Conservation (phyloP, 352 stramenopile species). For the Lagenidium sp. region DNA sequence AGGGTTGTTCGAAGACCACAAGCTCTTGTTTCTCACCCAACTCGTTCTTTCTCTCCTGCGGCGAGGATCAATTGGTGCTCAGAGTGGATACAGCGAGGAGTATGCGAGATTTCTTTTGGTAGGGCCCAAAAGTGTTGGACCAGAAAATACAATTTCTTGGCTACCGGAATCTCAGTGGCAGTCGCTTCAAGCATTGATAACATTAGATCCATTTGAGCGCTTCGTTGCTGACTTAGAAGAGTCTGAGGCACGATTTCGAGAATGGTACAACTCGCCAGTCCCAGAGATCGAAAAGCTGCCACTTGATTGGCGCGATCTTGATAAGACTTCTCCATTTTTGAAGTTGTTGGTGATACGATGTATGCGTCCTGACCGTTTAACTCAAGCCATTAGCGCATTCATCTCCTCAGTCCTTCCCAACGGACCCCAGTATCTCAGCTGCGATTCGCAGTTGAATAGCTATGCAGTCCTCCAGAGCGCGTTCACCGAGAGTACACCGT, state of each 20-base stretch:
- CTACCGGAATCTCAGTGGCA: conserved; percentile 82
- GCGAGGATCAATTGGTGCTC: conserved; percentile 36
- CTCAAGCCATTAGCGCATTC: conserved; percentile 91
- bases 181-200: conserved; percentile 63
- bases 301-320: conserved; percentile 88
- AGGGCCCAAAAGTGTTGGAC: conserved; percentile 44
- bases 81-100: conserved; percentile 69
- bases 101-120: conserved; percentile 74
- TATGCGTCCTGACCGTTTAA: conserved; percentile 91
- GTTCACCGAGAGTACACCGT: conserved; percentile 90
- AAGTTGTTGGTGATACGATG: conserved; percentile 94
- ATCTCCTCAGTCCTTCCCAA: conserved; percentile 77
- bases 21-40: conserved; percentile 86
- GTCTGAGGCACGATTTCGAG: conserved; percentile 82
- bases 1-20: conserved; percentile 90
- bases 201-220: conserved; percentile 75
- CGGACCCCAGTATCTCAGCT: conserved; percentile 74
- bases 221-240: conserved; percentile 86
- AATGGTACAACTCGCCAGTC: conserved; percentile 87
- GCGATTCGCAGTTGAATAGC: conserved; percentile 89
- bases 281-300: conserved; percentile 88
- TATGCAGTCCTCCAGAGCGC: conserved; percentile 92
- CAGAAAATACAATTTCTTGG: conserved; percentile 79
- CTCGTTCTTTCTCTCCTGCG: conserved; percentile 80
- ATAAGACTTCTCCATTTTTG: conserved; percentile 84